These are phyloP conservation scores for Lodderomyces pseudojiufengensis DNA, from an alignment of 1,139 yeast genomes.

Conservation along the genomic window DNA sequence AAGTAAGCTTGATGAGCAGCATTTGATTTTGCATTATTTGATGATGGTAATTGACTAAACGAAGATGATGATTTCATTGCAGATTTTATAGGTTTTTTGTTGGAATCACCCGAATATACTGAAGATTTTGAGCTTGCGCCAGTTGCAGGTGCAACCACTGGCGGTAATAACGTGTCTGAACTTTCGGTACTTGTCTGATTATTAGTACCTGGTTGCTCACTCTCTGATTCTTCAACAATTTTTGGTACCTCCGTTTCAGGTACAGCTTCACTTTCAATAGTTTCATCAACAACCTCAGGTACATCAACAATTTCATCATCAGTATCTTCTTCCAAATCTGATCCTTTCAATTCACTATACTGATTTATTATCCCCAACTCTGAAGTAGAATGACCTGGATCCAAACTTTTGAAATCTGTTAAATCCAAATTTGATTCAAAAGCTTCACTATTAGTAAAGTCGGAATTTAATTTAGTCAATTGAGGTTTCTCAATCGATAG, in stretches of 20 bases:
- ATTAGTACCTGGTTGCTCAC: too few species aligned
- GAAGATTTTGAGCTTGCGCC: conserved; percentile 29
- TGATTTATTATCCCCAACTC: conserved; percentile 24
- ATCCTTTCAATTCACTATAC: conserved; percentile 12
- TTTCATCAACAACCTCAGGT: too few species aligned
- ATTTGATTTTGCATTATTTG: conserved; percentile 16
- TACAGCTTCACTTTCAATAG: too few species aligned
- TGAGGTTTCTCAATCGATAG: not conserved
- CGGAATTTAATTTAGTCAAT: not conserved
- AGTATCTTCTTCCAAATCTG: not conserved
- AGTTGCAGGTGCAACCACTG: conserved; percentile 9
- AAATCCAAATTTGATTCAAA: conserved; percentile 5
- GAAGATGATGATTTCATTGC: conserved; percentile 55
- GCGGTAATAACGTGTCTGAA: conserved; percentile 17
- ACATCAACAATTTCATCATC: not conserved
- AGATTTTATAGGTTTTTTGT: conserved; percentile 52
- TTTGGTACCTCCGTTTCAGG: not conserved
- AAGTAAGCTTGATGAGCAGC: conserved; percentile 63
- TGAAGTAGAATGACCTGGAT: conserved; percentile 10
- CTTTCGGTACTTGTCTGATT: conserved; percentile 9
- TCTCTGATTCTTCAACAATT: not conserved
- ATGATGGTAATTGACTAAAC: conserved; percentile 12
- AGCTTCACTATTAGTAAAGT: conserved; percentile 1
- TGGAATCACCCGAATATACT: conserved; percentile 28
- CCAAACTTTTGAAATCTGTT: conserved; percentile 9